phyloP scores from a whole-genome alignment of 768 basidiomycete species.

The Nevesoporus exiguus region DNA sequence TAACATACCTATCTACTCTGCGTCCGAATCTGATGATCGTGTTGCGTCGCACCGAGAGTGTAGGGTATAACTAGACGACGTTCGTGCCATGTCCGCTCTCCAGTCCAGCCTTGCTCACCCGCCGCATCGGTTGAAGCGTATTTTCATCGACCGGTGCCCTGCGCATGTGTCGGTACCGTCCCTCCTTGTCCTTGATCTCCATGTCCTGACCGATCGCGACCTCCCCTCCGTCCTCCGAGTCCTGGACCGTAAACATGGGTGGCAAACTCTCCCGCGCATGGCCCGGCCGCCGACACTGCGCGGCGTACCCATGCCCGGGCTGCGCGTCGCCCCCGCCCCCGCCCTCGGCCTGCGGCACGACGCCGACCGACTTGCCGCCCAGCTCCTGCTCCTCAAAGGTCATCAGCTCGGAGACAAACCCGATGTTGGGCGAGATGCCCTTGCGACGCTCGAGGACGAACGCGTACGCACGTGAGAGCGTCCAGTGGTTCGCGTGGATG shows the following conservation, averaged over 20 bases:
- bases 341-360: constrained; percentile 20
- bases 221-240: constrained; percentile 32
- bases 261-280: constrained; percentile 71
- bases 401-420: constrained; percentile 97
- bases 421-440: constrained; percentile 95
- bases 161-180: constrained; percentile 84
- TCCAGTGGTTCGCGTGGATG: constrained; percentile 97
- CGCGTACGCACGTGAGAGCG: constrained; percentile 83
- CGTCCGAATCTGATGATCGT: no score
- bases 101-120: constrained; percentile 91
- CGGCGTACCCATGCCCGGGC: constrained; percentile 41
- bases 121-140: constrained; percentile 83
- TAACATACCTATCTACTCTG: no score
- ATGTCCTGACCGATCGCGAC: constrained; percentile 67
- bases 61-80: constrained; percentile 17
- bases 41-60: no score
- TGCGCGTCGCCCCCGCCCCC: constrained; percentile 24
- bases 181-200: constrained; percentile 83
- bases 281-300: constrained; percentile 51
- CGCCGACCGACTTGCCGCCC: constrained; percentile 49
- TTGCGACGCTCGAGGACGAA: constrained; percentile 91
- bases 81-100: constrained; percentile 54
- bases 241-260: constrained; percentile 27
- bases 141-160: constrained; percentile 84
- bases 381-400: constrained; percentile 90